Conservation (phyloP, 225 moss, liverwort and hornwort genomes). For the Sphagnum contortum region DNA sequence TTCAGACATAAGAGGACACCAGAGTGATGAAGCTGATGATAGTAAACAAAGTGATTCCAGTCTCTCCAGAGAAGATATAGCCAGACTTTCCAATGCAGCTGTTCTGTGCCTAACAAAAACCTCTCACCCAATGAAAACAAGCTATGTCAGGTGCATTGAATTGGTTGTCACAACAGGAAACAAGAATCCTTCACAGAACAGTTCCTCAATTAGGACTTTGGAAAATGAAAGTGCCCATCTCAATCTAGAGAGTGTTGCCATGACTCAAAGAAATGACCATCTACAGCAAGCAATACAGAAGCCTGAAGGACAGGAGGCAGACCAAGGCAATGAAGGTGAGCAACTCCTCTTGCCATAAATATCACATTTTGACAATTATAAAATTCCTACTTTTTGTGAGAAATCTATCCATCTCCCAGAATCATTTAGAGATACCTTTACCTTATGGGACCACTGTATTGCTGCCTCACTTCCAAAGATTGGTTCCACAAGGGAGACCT, state of each 20-base stretch:
- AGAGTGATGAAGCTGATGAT: constrained; percentile 11
- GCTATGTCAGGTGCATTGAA: constrained; percentile 35
- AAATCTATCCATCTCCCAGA: no score
- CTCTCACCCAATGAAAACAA: constrained; percentile 20
- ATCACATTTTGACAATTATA: background rate
- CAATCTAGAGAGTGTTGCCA: no score
- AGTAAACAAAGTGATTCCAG: constrained; percentile 11
- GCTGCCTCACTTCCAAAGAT: no score
- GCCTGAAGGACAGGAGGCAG: background rate
- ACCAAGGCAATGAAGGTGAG: constrained; percentile 15
- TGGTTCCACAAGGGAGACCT: background rate
- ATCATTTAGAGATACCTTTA: no score
- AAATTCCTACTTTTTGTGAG: no score
- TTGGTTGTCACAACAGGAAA: constrained; percentile 18
- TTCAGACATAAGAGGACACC: constrained; percentile 8
- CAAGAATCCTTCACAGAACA: constrained; percentile 7
- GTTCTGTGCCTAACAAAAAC: constrained; percentile 19
- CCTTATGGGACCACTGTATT: no score
- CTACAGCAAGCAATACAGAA: no score
- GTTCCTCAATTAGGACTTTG: constrained; percentile 11
- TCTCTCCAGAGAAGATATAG: constrained; percentile 10
- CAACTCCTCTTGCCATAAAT: constrained; percentile 5
- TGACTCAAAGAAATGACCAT: no score
- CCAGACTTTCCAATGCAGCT: constrained; percentile 16
- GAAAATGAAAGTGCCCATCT: constrained; percentile 2